Percentiles rank a stretch among this genome's conserved stretches.
phyloP scores from a whole-genome alignment of 1,284 basidiomycete genomes.

The Amylostereum areolatum region DNA sequence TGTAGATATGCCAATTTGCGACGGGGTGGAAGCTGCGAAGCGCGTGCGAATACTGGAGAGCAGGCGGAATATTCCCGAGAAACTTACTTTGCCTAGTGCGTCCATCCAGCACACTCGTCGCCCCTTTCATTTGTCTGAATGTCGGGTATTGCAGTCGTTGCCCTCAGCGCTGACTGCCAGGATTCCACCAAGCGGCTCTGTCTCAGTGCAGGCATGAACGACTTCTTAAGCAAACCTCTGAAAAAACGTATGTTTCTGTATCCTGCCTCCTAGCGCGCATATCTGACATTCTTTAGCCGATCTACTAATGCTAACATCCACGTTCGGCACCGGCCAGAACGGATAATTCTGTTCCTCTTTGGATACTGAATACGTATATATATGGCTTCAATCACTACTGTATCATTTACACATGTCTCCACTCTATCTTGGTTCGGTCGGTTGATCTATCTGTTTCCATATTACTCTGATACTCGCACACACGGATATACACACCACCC shows the following conservation, averaged over 20 bases:
- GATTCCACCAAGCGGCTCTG: constrained; percentile 69
- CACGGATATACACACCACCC: too few relatives aligned
- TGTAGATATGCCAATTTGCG: constrained; percentile 69
- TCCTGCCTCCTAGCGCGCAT: constrained; percentile 8
- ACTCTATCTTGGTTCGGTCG: too few relatives aligned
- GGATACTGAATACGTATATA: background rate
- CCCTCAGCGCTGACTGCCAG: constrained; percentile 67
- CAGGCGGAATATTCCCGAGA: constrained; percentile 39
- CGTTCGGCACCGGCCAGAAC: background rate
- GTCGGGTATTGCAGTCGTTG: constrained; percentile 41
- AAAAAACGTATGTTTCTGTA: constrained; percentile 43
- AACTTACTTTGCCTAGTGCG: constrained; percentile 46
- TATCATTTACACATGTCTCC: too few relatives aligned
- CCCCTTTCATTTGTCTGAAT: constrained; percentile 2
- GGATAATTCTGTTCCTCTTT: background rate
- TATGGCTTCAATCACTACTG: background rate
- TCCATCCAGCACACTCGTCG: constrained; percentile 1
- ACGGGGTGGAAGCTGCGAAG: constrained; percentile 68
- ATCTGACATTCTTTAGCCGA: constrained; percentile 5
- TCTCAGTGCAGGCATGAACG: constrained; percentile 67
- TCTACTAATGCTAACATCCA: background rate
- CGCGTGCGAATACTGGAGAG: constrained; percentile 53
- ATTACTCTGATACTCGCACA: too few relatives aligned
- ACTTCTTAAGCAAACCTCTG: constrained; percentile 65
- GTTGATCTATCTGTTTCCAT: too few relatives aligned